phyloP scores from a whole-genome alignment of 306 rosid genomes.

The Pyrus pyrifolia region DNA sequence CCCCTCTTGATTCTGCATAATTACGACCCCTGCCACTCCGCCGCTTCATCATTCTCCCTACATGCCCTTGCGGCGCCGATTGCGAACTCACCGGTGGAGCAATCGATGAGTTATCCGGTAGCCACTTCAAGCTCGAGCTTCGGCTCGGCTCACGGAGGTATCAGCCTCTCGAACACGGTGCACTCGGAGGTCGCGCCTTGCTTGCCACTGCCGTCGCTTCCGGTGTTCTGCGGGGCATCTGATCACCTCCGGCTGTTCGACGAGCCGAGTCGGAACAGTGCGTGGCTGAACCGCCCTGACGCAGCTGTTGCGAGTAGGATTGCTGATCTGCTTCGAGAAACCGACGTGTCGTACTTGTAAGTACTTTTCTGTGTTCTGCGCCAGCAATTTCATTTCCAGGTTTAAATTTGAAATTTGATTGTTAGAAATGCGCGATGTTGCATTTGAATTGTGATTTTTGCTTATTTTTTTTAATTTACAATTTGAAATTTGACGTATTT shows the following conservation, averaged over 20 bases:
- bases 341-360: slow-evolving; percentile 92
- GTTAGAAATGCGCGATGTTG: slow-evolving; percentile 8
- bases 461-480: neutral
- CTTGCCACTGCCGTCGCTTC: slow-evolving; percentile 89
- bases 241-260: slow-evolving; percentile 61
- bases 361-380: slow-evolving; percentile 8
- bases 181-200: slow-evolving; percentile 89
- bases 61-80: slow-evolving; percentile 44
- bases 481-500: neutral
- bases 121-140: slow-evolving; percentile 27
- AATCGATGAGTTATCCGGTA: slow-evolving; percentile 53
- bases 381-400: neutral
- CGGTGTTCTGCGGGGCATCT: slow-evolving; percentile 81
- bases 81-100: slow-evolving; percentile 33
- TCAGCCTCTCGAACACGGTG: slow-evolving; percentile 58
- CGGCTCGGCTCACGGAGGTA: slow-evolving; percentile 46
- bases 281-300: slow-evolving; percentile 38
- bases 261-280: slow-evolving; percentile 24
- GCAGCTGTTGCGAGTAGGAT: slow-evolving; percentile 62
- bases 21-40: slow-evolving; percentile 24
- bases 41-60: slow-evolving; percentile 4
- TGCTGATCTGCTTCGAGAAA: slow-evolving; percentile 72
- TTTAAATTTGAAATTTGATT: slow-evolving; percentile 14
- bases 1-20: slow-evolving; percentile 27
- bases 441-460: slow-evolving; percentile 3